Percentiles rank a stretch among this genome's conserved stretches.
Evolutionary conservation across 2,329 filamentous ascomycete genomes (phyloP).

Genomic region (Beauveria caledonica): DNA sequence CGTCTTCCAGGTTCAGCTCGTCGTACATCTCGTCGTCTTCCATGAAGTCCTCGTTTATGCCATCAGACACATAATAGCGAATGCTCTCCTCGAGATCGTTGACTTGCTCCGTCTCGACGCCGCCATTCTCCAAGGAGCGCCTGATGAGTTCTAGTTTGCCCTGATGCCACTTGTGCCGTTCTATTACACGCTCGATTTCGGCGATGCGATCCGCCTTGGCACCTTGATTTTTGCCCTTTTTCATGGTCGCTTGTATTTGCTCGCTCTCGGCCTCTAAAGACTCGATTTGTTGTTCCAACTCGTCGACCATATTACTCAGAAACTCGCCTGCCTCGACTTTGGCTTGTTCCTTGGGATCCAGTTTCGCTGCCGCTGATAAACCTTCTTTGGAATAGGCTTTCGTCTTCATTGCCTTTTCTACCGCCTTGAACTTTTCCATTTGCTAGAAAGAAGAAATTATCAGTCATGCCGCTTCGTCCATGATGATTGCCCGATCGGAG

Average conservation of each 20-base stretch:
- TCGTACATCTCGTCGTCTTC: slow-evolving; percentile 96
- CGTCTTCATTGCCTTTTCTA: slow-evolving; percentile 99
- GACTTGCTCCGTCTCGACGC: slow-evolving; percentile 79
- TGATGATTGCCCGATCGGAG: background rate
- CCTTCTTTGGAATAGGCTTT: slow-evolving; percentile 99
- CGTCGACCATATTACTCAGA: slow-evolving; percentile 77
- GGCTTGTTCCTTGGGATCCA: slow-evolving; percentile 96
- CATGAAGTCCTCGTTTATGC: slow-evolving; percentile 79
- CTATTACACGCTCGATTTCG: slow-evolving; percentile 74
- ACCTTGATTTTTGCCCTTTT: slow-evolving; percentile 86
- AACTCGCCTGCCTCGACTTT: slow-evolving; percentile 86
- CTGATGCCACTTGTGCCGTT: slow-evolving; percentile 95
- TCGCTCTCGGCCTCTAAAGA: slow-evolving; percentile 85
- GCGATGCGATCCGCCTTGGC: slow-evolving; percentile 81
- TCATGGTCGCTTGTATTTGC: slow-evolving; percentile 76
- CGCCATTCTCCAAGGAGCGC: slow-evolving; percentile 85
- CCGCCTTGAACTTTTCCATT: slow-evolving; percentile 99
- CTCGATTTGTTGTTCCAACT: slow-evolving; percentile 91
- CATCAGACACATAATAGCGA: slow-evolving; percentile 88
- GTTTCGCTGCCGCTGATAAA: slow-evolving; percentile 78
- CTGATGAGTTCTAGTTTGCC: slow-evolving; percentile 85
- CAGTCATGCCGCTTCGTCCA: background rate
- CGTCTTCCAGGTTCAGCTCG: slow-evolving; percentile 83
- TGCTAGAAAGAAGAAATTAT: slow-evolving; percentile 46
- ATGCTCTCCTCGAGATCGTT: slow-evolving; percentile 86